Base-by-base conservation (phyloP, 2,329 filamentous ascomycete genomes). In the Pseudocercospora macadamiae region DNA sequence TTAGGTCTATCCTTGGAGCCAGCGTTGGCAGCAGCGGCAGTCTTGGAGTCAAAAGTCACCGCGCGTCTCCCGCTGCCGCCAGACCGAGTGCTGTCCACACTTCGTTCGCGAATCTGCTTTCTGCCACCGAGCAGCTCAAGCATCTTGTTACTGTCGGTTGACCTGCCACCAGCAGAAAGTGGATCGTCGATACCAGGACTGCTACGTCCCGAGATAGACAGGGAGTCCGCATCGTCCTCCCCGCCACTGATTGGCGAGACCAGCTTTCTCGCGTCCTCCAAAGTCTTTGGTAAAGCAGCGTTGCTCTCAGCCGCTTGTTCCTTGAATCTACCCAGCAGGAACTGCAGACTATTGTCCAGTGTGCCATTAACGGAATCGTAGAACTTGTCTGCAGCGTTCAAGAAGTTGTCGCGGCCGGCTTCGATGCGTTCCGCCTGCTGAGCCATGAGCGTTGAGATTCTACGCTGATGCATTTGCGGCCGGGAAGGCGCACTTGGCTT, bases 331-430 rank as follows among this genome's bases (percentile, higher is more conserved):
- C 93, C 93, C 55, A 99, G 86, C 21, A 99, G 79, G 72, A 97
- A 96, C 60, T 92, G 95, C 77, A 97, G 96, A 72, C 92, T 97
- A 69, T 91, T 92, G 60, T 93, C 93, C 3, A 97, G 80, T 48
- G 91, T 96, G 70, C 84, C 93, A 62, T 93, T 90, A 65, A 99
- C 96, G 32, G 88, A 96, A 71, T 97, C 96, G 64, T 97, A 81
- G 1, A 93, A 85, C 72, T 96, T 92, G 70, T 99, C 95, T 9
- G 95, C 95, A 0, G 91, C 93, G 66, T 84, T 92, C 60, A 96
- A 84, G 23, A 82, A 76, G 18, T 78, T 77, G n/a, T 80, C 78
- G 5, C 78, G 86, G 21, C 96, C 86, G 1, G 90, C 89, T 72
- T 96, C 93, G 55, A 97, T 83, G 2, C 90, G 89, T 70, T 89